Evolutionary conservation across 352 stramenopile species (phyloP).

Genomic region (Globisporangium nunn): DNA sequence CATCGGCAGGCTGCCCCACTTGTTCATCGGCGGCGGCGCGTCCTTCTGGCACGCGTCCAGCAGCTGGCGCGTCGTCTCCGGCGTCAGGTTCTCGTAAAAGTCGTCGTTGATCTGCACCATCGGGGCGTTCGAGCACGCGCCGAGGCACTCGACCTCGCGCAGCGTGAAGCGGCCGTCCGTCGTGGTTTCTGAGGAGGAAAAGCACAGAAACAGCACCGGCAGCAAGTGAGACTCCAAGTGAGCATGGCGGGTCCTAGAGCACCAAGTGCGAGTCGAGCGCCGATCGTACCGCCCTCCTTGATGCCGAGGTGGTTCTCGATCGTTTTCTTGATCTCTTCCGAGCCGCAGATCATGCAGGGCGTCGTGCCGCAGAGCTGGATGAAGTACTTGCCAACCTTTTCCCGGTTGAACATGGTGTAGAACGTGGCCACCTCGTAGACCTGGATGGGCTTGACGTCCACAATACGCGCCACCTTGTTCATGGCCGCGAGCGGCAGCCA

Average conservation of each 20-base stretch:
- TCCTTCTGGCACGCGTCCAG: constrained; percentile 96
- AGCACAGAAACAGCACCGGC: too few relatives aligned
- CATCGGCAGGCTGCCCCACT: constrained; percentile 98
- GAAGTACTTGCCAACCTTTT: constrained; percentile 94
- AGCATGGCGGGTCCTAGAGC: too few relatives aligned
- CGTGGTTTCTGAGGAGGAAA: constrained; percentile 45
- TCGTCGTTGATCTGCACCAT: constrained; percentile 99
- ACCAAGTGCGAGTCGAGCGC: too few relatives aligned
- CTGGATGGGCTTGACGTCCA: constrained; percentile 93
- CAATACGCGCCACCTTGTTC: constrained; percentile 99
- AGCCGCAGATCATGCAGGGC: constrained; percentile 99
- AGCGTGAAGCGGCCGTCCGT: constrained; percentile 89
- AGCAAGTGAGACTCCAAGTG: background rate
- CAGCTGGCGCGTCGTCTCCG: constrained; percentile 95
- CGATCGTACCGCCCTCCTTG: constrained; percentile 86
- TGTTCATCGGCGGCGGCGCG: constrained; percentile 91
- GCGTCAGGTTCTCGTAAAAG: constrained; percentile 98
- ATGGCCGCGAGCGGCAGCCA: constrained; percentile 98
- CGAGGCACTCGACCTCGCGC: constrained; percentile 98
- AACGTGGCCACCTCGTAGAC: constrained; percentile 99
- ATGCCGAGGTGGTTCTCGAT: constrained; percentile 97
- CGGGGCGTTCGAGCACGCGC: constrained; percentile 97
- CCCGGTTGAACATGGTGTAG: constrained; percentile 99
- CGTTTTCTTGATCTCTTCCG: constrained; percentile 98
- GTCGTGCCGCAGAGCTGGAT: constrained; percentile 98